Base-by-base conservation (phyloP, 1,139 yeast genomes). In the Debaryomycetaceae sp. region DNA sequence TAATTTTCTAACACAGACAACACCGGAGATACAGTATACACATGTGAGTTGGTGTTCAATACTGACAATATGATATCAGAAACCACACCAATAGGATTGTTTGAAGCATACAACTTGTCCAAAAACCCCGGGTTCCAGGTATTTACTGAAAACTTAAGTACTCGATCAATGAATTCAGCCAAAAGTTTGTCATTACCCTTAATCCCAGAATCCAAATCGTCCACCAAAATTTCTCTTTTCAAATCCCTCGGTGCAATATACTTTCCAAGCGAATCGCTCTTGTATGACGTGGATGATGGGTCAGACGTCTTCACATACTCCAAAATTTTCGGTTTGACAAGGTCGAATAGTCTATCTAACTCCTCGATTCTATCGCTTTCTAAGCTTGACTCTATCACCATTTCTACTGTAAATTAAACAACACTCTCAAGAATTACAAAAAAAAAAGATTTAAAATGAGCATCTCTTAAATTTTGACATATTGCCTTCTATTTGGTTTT, bases 101-200 rank as follows among this genome's bases (percentile, higher is more conserved):
- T 86, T 22, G 88, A 79, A 0, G 95, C 95, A 53, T 87, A 87
- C 43, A 87, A 67, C 59, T 87, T 87, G 59, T 87, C 96, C 65
- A 87, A 63, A 52, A 87, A 87, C 1, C 95, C 95, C 0, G 87
- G 84, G 53, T 83, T 85, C 95, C 95, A 87, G 0, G 95, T 87
- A 43, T 83, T 86, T 31, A 86, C 89, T 0, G 94, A 83, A 53
- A 82, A 77, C 37, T 76, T 63, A 45, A 87, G 63, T 2, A 87
- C 78, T 35, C 70, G 63, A 48, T 84, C 84, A 39, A 85, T 73
- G 11, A 77, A 69, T 3, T 58, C 58, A 34, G 75, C 59, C 5
- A 85, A 65, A 35, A 53, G 47, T 9, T 45, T 50, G n/a, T 46
- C 45, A 34, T 47, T 48, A 8, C 52, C 53, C 34, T 49, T 46